phyloP scores from a whole-genome alignment of 192 early-diverging fungal genomes.

The Endogone sp. region DNA sequence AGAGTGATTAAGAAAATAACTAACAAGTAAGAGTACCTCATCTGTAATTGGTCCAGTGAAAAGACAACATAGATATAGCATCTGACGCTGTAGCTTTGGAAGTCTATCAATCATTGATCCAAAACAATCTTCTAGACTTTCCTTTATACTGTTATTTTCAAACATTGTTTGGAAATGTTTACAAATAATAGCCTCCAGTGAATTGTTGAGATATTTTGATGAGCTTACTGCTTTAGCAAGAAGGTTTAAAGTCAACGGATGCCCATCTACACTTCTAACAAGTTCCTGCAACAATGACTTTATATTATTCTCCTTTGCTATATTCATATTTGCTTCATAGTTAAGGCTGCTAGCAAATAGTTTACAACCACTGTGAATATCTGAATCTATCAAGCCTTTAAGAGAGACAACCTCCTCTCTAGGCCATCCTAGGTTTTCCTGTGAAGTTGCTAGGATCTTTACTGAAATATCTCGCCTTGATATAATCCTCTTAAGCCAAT shows the following conservation, averaged over 20 bases:
- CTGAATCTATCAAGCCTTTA: neutral
- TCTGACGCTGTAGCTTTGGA: neutral
- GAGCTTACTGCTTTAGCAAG: neutral
- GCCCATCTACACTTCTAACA: neutral
- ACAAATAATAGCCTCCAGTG: neutral
- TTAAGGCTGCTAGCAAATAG: neutral
- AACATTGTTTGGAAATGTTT: neutral
- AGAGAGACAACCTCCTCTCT: neutral
- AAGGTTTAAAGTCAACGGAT: neutral
- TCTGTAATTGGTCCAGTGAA: neutral
- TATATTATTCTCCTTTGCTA: neutral
- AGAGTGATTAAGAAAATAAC: neutral
- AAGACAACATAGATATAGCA: neutral
- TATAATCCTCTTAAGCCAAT: neutral
- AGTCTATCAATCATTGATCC: neutral
- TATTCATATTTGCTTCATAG: neutral
- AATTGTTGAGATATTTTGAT: neutral
- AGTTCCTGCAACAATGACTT: neutral
- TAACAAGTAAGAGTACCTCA: neutral
- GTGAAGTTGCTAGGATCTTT: neutral
- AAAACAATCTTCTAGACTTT: neutral
- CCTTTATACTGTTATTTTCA: neutral
- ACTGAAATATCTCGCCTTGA: neutral
- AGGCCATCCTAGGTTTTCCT: neutral
- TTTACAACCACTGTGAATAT: neutral